Conservation (phyloP, 192 early-diverging fungal species). For the Podila epicladia region DNA sequence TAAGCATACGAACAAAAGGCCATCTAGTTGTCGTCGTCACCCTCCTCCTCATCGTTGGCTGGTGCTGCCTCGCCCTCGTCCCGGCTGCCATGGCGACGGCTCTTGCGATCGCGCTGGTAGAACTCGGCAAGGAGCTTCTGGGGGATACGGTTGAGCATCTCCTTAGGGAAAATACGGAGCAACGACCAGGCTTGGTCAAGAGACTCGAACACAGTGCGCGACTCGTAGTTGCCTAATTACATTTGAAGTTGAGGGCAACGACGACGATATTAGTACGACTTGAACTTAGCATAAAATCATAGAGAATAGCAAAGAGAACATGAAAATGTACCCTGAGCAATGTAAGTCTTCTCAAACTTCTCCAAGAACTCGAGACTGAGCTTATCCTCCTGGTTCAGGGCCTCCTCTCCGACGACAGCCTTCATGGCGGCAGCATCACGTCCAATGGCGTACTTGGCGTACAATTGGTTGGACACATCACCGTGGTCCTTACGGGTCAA, state of each 20-base stretch:
- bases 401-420: conserved; percentile 99
- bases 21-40: conserved; percentile 50
- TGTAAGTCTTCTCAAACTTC: conserved; percentile 98
- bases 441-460: conserved; percentile 99
- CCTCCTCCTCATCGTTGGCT: conserved; percentile 32
- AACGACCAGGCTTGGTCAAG: conserved; percentile 99
- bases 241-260: background rate
- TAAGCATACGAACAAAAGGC: background rate
- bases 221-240: conserved; percentile 88
- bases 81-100: conserved; percentile 52
- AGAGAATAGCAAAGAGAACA: conserved; percentile 5
- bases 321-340: conserved; percentile 80
- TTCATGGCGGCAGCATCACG: conserved; percentile 99
- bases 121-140: conserved; percentile 94
- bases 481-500: conserved; percentile 98
- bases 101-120: conserved; percentile 85
- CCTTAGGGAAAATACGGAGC: conserved; percentile 99
- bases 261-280: background rate
- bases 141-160: conserved; percentile 99
- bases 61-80: conserved; percentile 38
- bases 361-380: conserved; percentile 97
- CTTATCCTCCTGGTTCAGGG: conserved; percentile 98
- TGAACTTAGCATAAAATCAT: background rate
- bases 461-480: conserved; percentile 99
- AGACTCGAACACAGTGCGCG: conserved; percentile 95